These are phyloP conservation scores for Suillus bovinus DNA, from an alignment of 768 basidiomycete species.

Conservation along the genomic window DNA sequence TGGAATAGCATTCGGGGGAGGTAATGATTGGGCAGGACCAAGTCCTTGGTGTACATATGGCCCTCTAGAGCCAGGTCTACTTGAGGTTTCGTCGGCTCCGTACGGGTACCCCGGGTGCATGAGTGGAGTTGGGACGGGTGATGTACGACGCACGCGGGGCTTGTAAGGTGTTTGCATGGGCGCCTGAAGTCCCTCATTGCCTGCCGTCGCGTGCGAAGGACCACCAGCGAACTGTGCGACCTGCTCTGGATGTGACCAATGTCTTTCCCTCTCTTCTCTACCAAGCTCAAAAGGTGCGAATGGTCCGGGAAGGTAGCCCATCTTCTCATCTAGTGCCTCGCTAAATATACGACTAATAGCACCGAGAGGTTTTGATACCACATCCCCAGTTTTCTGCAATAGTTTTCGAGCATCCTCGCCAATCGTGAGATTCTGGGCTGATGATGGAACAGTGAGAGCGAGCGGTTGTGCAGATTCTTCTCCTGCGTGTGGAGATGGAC, in stretches of 20 bases:
- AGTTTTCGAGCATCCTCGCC: conserved; percentile 78
- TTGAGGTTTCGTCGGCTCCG: conserved; percentile 50
- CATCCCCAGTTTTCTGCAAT: conserved; percentile 88
- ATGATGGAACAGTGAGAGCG: conserved; percentile 54
- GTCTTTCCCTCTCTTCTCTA: conserved; percentile 42
- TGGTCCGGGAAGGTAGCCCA: conserved; percentile 65
- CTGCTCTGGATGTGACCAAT: conserved; percentile 43
- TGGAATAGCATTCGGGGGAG: conserved; percentile 23
- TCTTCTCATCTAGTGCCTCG: conserved; percentile 74
- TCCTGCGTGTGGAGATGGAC: conserved; percentile 59
- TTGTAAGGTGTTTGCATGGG: conserved; percentile 71
- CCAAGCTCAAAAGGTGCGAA: conserved; percentile 70
- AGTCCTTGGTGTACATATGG: conserved; percentile 51
- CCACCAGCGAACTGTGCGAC: conserved; percentile 26
- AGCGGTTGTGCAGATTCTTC: conserved; percentile 90
- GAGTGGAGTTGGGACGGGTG: conserved; percentile 35
- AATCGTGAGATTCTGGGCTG: conserved; percentile 29
- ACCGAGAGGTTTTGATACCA: conserved; percentile 86
- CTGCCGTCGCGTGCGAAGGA: conserved; percentile 41
- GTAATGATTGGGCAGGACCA: conserved; percentile 45
- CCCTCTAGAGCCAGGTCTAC: conserved; percentile 19
- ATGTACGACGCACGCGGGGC: conserved; percentile 62
- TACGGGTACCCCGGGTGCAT: conserved; percentile 20
- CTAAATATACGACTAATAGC: conserved; percentile 88
- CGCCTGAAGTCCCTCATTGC: conserved; percentile 25